Evolutionary conservation across 2,329 filamentous ascomycete genomes (phyloP), one percentile per base, ranked within the genome.

Genomic region (Fusarium sp.): DNA sequence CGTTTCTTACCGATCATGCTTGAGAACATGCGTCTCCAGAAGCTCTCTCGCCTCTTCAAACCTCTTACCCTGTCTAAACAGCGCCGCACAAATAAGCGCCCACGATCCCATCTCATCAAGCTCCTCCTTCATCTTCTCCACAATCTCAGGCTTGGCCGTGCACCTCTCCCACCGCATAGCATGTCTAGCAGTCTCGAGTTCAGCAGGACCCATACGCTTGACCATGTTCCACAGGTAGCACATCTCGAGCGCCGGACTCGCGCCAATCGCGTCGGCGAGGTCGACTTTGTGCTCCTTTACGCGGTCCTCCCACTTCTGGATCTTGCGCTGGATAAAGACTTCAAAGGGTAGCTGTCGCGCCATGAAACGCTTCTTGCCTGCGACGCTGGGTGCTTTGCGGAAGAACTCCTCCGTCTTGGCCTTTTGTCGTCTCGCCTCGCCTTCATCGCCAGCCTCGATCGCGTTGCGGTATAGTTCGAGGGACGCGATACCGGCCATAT

Each of bases 211-310:
- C 94, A 98, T 97, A 64, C 95, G 91, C 82, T 94, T 96, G 77
- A 91, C 91, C 1, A 95, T 96, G 79, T 94, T 95, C 95, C 95
- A 98, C 77, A 98, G 91, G 81, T 96, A 97, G 14, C 93, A 92
- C 93, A 98, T 97, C 85, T 98, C 97, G 78, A 95, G 90, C 1
- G 94, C 86, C 0, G 97, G 97, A 69, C 92, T 93, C 4, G 94
- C 88, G 0, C 95, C 95, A 10, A 97, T 87, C 0, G 93, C 95
- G 76, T 98, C 96, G 2, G 93, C 89, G 5, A 98, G 86, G 57
- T 92, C 89, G 35, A 94, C 83, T 2, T 88, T 86, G 82, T 91
- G 89, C 54, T 89, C 86, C 79, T 92, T 92, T 5, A 93, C 91
- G 25, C 95, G 88, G 33, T 91, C 90, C 78, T 97, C 93, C 95